Evolutionary conservation across 331 rosid genomes (phyloP).

Genomic region (Quercus lobata): DNA sequence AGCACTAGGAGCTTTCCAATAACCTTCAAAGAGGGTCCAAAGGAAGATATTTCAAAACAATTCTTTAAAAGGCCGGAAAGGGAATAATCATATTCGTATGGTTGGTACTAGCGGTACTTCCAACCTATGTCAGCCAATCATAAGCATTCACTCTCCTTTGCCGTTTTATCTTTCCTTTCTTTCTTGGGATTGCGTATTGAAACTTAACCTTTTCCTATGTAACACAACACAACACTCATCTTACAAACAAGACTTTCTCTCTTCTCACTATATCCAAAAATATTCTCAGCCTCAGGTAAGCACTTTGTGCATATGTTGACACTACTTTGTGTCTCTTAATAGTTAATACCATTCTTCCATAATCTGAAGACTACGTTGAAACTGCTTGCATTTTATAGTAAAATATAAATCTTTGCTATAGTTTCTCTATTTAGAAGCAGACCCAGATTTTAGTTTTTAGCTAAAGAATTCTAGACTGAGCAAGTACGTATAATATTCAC

Average conservation of each 20-base stretch:
- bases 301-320: background rate
- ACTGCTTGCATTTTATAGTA: background rate
- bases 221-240: background rate
- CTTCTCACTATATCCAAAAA: background rate
- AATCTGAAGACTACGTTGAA: background rate
- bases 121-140: conserved; percentile 62
- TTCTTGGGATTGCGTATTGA: background rate
- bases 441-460: background rate
- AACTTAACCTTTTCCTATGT: background rate
- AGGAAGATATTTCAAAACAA: background rate
- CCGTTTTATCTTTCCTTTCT: conserved; percentile 15
- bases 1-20: too few species aligned
- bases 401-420: background rate
- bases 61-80: background rate
- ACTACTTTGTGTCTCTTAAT: background rate
- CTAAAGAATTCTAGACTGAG: background rate
- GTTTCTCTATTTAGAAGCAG: background rate
- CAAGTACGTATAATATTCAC: background rate
- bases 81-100: conserved; percentile 1
- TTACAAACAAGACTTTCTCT: background rate
- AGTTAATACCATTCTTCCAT: background rate
- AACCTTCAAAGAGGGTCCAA: background rate
- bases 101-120: conserved; percentile 42
- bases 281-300: conserved; percentile 17
- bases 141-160: conserved; percentile 28